Evolutionary conservation across 257 asterid genomes (phyloP).

Genomic region (Avicennia marina): DNA sequence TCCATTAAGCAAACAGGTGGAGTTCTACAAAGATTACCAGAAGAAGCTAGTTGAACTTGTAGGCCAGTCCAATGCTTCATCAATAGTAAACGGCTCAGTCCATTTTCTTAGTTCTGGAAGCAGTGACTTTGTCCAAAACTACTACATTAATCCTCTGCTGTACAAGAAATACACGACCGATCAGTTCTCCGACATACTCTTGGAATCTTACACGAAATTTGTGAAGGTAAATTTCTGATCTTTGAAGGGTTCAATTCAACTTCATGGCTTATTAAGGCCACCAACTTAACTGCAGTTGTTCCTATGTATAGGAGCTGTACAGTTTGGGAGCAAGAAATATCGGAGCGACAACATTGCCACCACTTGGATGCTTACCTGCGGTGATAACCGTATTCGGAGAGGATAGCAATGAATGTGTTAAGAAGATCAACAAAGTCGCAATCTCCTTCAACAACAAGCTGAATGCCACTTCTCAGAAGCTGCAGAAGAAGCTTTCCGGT

Average conservation of each 20-base stretch:
- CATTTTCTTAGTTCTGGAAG: constrained; percentile 73
- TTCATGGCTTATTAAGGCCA: too few species aligned
- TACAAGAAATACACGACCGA: constrained; percentile 61
- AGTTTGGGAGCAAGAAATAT: constrained; percentile 76
- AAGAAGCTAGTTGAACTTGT: constrained; percentile 46
- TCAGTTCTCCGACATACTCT: constrained; percentile 66
- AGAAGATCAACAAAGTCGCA: constrained; percentile 58
- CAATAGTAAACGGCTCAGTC: constrained; percentile 62
- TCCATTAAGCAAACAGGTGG: constrained; percentile 70
- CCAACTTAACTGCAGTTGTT: too few species aligned
- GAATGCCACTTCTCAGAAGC: constrained; percentile 53
- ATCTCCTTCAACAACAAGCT: constrained; percentile 67
- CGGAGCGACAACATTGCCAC: constrained; percentile 86
- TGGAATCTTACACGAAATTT: constrained; percentile 48
- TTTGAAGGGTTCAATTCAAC: too few species aligned
- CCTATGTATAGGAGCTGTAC: constrained; percentile 29
- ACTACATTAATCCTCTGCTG: constrained; percentile 65
- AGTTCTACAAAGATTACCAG: constrained; percentile 65
- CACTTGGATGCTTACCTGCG: constrained; percentile 81
- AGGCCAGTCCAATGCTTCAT: constrained; percentile 70
- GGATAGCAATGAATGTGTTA: constrained; percentile 60
- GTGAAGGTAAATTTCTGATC: constrained; percentile 41
- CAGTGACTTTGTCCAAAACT: constrained; percentile 87
- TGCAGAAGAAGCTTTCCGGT: constrained; percentile 44
- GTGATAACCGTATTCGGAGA: constrained; percentile 74